These are phyloP conservation scores for Omphalotus guepiniiformis DNA, from an alignment of 768 basidiomycete species.

Conservation along the genomic window DNA sequence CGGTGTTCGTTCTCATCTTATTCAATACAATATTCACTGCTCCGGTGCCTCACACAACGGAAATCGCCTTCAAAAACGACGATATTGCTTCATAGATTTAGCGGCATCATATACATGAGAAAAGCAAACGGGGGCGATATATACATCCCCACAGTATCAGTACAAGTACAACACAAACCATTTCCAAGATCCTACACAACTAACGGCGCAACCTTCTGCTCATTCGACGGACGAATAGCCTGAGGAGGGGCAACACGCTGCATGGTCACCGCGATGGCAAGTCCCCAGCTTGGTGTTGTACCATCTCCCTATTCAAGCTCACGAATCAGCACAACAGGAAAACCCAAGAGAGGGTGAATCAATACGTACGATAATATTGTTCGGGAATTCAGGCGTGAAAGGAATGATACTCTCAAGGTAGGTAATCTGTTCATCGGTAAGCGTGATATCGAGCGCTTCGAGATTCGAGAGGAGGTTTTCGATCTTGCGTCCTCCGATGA, in stretches of 20 bases:
- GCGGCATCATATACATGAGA: too few relatives aligned
- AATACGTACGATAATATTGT: constrained; percentile 26
- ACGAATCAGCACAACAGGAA: background rate
- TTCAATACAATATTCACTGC: too few relatives aligned
- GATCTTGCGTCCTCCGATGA: constrained; percentile 48
- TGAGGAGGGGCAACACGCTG: constrained; percentile 12
- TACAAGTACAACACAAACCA: too few relatives aligned
- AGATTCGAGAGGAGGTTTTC: constrained; percentile 48
- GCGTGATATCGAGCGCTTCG: constrained; percentile 43
- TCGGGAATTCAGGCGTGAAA: constrained; percentile 46
- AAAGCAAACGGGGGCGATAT: too few relatives aligned
- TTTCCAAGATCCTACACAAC: too few relatives aligned
- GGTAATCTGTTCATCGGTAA: constrained; percentile 41
- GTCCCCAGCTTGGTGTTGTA: constrained; percentile 7
- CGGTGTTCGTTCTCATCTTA: too few relatives aligned
- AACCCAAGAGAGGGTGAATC: too few relatives aligned
- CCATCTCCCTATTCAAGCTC: constrained; percentile 15
- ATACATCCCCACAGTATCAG: too few relatives aligned
- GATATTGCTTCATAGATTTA: too few relatives aligned
- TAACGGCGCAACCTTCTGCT: too few relatives aligned
- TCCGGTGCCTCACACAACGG: too few relatives aligned
- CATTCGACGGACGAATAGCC: constrained; percentile 11
- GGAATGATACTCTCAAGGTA: constrained; percentile 38
- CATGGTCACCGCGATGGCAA: constrained; percentile 12
- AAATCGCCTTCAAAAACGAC: too few relatives aligned